Evolutionary conservation across 2,329 filamentous ascomycete genomes (phyloP), one percentile per base, ranked within the genome.

Genomic region (Drechmeria coniospora): DNA sequence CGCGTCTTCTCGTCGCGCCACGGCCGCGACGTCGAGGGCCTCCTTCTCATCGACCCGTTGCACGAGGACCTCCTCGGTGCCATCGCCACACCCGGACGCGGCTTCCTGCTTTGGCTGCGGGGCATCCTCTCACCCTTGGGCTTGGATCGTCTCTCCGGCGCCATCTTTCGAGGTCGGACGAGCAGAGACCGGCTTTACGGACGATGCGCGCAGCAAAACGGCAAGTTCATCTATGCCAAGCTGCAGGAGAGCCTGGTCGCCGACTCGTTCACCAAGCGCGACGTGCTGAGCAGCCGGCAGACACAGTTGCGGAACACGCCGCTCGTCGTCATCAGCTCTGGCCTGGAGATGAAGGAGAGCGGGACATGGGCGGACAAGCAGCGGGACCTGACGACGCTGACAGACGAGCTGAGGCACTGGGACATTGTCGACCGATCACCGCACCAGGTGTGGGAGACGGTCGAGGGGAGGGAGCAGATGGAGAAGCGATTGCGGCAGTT

Each of bases 241-340:
- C 63, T 98, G 31, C 90, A 98, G 54, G 90, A 98, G 57, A 87
- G 78, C 38, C 63, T 95, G 1, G 83, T 94, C 18, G 86, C 86
- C 1, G 69, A 75, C 38, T 82, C 80, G 1, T 71, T 95, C 39
- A 83, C 83, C 10, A 78, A 75, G 50, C 80, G 80, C 19, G 90
- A 98, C 44, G 74, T 92, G 12, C 60, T 66, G 24, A 79, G 75
- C 33, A 83, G 83, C 32, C 65, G 79, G 14, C 74, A 76, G 25
- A 90, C 95, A 29, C 82, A 93, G 53, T 65, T 68, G 32, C 63
- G 63, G n/a, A 62, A 79, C 32, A 80, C 79, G 10, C 78, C 83
- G 6, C 56, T 95, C 21, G 76, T 76, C 2, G 59, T 98, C 15
- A 68, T 95, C 31, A 92, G 80, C 48, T 92, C 82, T 1, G 87